Conservation (phyloP, 1,139 yeast species). For the Yamadazyma oceani region DNA sequence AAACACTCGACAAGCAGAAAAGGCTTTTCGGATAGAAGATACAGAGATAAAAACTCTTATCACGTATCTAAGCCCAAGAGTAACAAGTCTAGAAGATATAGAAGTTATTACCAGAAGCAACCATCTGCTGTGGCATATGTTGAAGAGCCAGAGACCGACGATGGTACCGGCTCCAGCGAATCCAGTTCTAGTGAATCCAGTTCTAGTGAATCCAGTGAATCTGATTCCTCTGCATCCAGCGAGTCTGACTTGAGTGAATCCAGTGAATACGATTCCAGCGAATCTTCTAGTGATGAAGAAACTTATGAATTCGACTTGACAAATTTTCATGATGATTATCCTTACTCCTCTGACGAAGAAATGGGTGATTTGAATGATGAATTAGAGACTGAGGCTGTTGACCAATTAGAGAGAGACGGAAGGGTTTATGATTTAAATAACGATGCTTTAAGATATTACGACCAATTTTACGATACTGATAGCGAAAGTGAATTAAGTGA, state of each 20-base stretch:
- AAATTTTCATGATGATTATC: slow-evolving; percentile 12
- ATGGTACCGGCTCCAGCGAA: slow-evolving; percentile 11
- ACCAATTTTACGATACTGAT: slow-evolving; percentile 13
- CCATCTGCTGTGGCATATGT: slow-evolving; percentile 37
- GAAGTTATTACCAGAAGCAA: slow-evolving; percentile 36
- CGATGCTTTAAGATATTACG: slow-evolving; percentile 41
- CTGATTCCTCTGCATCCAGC: slow-evolving; percentile 8
- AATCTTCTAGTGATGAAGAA: slow-evolving; percentile 10
- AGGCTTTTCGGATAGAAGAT: background rate
- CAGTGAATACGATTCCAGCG: slow-evolving; percentile 4
- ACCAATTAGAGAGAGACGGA: slow-evolving; percentile 36
- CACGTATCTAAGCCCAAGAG: slow-evolving; percentile 19
- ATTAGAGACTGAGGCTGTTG: slow-evolving; percentile 36
- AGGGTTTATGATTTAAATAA: slow-evolving; percentile 40
- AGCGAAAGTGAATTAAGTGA: too few species aligned
- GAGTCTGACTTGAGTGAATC: slow-evolving; percentile 11
- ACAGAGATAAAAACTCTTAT: slow-evolving; percentile 6
- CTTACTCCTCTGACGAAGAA: slow-evolving; percentile 15
- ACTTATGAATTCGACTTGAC: slow-evolving; percentile 19
- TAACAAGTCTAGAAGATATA: slow-evolving; percentile 22
- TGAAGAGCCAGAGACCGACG: slow-evolving; percentile 42
- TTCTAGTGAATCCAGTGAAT: slow-evolving; percentile 3
- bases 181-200: slow-evolving; percentile 6
- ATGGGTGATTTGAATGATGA: slow-evolving; percentile 38
- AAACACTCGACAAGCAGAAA: slow-evolving; percentile 10